Percentiles rank a stretch among this genome's conserved stretches.
These are phyloP conservation scores for Cercospora sojina DNA, from an alignment of 2,329 filamentous ascomycete genomes.

Conservation along the genomic window DNA sequence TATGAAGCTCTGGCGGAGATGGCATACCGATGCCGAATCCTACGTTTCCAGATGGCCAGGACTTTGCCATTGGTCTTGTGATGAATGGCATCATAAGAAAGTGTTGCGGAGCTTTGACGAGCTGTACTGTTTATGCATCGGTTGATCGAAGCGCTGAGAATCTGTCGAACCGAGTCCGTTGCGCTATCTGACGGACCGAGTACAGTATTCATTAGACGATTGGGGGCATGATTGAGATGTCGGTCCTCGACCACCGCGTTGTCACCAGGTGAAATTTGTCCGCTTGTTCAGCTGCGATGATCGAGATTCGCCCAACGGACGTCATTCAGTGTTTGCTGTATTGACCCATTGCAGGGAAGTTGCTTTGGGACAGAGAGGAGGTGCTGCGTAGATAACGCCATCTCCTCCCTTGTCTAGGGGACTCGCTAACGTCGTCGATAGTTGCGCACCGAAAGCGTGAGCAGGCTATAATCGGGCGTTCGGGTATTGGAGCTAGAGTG, in stretches of 20 bases:
- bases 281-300: not conserved
- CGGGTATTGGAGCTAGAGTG: not conserved
- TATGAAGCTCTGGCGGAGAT: not conserved
- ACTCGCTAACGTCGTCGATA: not conserved
- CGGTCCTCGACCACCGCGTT: not conserved
- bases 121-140: not conserved
- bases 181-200: not conserved
- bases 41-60: not conserved
- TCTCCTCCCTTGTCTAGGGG: not conserved
- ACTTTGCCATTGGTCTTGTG: not conserved
- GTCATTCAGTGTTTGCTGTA: not conserved
- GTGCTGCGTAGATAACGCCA: not conserved
- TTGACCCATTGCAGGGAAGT: not conserved
- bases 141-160: not conserved
- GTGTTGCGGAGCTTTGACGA: not conserved
- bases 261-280: not conserved
- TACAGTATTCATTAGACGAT: not conserved
- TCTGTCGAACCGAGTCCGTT: not conserved
- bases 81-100: not conserved
- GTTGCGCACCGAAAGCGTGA: not conserved
- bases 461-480: not conserved
- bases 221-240: not conserved
- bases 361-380: not conserved
- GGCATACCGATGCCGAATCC: not conserved
- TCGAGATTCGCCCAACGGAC: not conserved